A percentile compares a stretch with the other conserved stretches of the same genome.
These are phyloP conservation scores for Aegle marmelos DNA, from an alignment of 345 rosid genomes.

Conservation along the genomic window DNA sequence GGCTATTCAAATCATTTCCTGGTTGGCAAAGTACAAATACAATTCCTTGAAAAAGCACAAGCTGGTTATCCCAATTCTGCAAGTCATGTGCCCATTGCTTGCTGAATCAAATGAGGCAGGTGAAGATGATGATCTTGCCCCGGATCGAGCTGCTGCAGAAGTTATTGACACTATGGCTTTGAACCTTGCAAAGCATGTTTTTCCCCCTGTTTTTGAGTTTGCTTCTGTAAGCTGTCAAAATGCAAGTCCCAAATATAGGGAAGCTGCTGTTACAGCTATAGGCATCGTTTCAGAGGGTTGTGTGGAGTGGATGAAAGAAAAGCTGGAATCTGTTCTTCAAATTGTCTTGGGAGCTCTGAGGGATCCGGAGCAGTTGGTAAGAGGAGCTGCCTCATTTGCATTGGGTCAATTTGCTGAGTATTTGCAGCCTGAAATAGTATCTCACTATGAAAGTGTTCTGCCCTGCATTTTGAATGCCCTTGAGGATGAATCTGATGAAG, in stretches of 20 bases:
- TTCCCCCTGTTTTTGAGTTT: slow-evolving; percentile 75
- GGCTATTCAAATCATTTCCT: slow-evolving; percentile 98
- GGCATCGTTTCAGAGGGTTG: slow-evolving; percentile 98
- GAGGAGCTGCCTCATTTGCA: slow-evolving; percentile 99
- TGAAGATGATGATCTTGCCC: slow-evolving; percentile 95
- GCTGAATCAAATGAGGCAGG: slow-evolving; percentile 72
- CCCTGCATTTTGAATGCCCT: slow-evolving; percentile 90
- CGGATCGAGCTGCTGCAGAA: slow-evolving; percentile 99
- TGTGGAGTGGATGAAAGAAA: slow-evolving; percentile 74
- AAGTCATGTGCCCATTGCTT: slow-evolving; percentile 97
- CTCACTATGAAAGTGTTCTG: slow-evolving; percentile 80
- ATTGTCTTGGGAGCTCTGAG: slow-evolving; percentile 78
- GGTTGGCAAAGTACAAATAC: slow-evolving; percentile 95
- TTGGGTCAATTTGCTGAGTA: slow-evolving; percentile 97
- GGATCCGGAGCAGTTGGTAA: slow-evolving; percentile 92
- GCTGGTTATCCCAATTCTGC: slow-evolving; percentile 76
- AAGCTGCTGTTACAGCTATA: slow-evolving; percentile 91
- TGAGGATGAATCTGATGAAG: slow-evolving; percentile 94
- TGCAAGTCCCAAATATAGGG: slow-evolving; percentile 77
- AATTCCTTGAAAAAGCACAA: slow-evolving; percentile 83
- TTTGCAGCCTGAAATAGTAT: slow-evolving; percentile 93
- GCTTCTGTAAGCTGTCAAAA: slow-evolving; percentile 74
- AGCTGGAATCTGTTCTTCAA: slow-evolving; percentile 80
- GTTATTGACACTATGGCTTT: slow-evolving; percentile 97
- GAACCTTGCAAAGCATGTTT: slow-evolving; percentile 88